Evolutionary conservation across 2,329 filamentous ascomycete genomes (phyloP), one percentile per base, ranked within the genome.

Genomic region (Polytolypa hystricis): DNA sequence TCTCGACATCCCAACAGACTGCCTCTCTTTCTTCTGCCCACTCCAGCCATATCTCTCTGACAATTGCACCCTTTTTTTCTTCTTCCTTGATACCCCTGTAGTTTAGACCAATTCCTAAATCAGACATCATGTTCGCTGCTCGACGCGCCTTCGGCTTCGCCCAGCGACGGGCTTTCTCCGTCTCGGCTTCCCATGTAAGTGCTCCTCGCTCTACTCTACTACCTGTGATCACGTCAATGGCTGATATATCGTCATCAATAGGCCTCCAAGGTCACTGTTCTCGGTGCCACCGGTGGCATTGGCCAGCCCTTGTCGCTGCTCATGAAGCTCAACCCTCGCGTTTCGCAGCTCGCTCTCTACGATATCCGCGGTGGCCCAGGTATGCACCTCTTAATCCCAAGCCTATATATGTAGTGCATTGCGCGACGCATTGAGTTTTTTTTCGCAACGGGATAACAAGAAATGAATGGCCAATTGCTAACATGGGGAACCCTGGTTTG

Each of bases 261-360:
- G 91, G 77, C 86, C 60, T 93, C 87, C 69, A 96, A 96, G 78
- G 91, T 98, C 57, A 79, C 87, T 60, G 86, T 98, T 53, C 84
- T 96, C 64, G 91, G 91, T 73, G 91, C 91, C 53, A 82, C 82
- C 58, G 91, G 91, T 71, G 91, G 91, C 68, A 98, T 98, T 71
- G 91, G 91, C 66, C 91, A 98, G 66, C 91, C 91, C 58, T 74
- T 98, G 57, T 98, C 91, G 42, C 82, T 98, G 51, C 81, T 98
- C 60, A 77, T 98, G 67, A 98, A 98, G 85, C 80, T 95, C 63
- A 96, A 95, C 81, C 85, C 87, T 54, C 77, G 84, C 60, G 89
- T 96, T 54, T 81, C 77, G 56, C 80, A 95, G 65, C 84, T 98
- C 56, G 84, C 89, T 48, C 84, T 98, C 58, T 98, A 96, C 73